A percentile compares a stretch with the other conserved stretches of the same genome.
These are phyloP conservation scores for Aaosphaeria pasadenensis DNA, from an alignment of 2,329 filamentous ascomycete genomes.

Conservation along the genomic window DNA sequence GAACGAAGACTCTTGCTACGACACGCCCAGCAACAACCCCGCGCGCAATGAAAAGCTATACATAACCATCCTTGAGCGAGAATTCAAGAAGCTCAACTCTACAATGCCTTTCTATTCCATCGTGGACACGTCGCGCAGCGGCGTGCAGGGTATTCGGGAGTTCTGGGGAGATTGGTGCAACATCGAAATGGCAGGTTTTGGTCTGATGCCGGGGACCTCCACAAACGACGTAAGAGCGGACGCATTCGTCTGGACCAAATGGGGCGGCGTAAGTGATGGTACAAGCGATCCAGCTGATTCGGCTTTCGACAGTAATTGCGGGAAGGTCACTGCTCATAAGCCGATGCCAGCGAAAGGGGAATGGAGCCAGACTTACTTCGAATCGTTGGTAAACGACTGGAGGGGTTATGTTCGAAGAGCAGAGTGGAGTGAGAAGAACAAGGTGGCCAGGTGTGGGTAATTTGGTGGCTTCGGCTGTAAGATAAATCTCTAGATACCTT, in stretches of 20 bases:
- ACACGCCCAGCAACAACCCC: conserved; percentile 10
- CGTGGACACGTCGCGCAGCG: conserved; percentile 54
- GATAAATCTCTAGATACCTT: too few relatives aligned
- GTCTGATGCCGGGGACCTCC: conserved; percentile 53
- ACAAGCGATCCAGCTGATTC: conserved; percentile 35
- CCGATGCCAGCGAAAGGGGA: conserved; percentile 64
- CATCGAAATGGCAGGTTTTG: conserved; percentile 58
- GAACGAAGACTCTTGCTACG: conserved; percentile 2
- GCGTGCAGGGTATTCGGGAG: conserved; percentile 38
- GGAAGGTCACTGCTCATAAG: conserved; percentile 49
- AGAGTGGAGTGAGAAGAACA: background rate
- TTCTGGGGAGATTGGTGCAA: conserved; percentile 65
- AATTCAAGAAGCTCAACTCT: conserved; percentile 36
- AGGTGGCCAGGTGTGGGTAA: too few relatives aligned
- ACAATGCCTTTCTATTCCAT: conserved; percentile 51
- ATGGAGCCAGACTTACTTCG: conserved; percentile 53
- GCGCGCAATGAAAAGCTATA: conserved; percentile 49
- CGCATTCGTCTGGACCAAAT: conserved; percentile 66
- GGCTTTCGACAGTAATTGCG: conserved; percentile 53
- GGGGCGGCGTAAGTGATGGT: conserved; percentile 51
- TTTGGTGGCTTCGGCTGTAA: too few relatives aligned
- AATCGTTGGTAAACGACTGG: conserved; percentile 1
- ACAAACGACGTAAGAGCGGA: conserved; percentile 56
- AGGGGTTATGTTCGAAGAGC: background rate
- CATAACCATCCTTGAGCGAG: conserved; percentile 45